Conservation (phyloP, 208 protist species). For the Trypanosoma melophagium region DNA sequence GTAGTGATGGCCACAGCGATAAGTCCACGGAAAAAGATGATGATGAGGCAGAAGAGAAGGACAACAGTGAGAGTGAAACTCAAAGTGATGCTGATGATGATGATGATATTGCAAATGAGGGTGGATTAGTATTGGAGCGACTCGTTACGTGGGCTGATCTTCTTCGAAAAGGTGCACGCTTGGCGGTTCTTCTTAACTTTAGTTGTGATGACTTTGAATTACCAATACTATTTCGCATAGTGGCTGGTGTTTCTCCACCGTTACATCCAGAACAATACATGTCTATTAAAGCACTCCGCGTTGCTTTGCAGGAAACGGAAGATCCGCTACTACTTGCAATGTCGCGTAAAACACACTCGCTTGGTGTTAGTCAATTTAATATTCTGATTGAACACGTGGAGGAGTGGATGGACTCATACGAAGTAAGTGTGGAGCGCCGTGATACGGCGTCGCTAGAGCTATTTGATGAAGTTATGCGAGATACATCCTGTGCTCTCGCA, state of each 20-base stretch:
- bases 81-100: slow-evolving; percentile 11
- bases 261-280: slow-evolving; percentile 77
- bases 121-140: slow-evolving; percentile 30
- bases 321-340: slow-evolving; percentile 43
- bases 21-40: slow-evolving; percentile 20
- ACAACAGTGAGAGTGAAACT: not conserved
- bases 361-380: slow-evolving; percentile 39
- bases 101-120: slow-evolving; percentile 15
- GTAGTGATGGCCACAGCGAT: not conserved
- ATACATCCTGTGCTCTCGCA: slow-evolving; percentile 33
- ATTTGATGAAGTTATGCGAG: slow-evolving; percentile 34
- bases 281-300: slow-evolving; percentile 73
- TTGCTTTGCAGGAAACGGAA: slow-evolving; percentile 32
- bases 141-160: slow-evolving; percentile 43
- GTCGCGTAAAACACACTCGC: slow-evolving; percentile 55
- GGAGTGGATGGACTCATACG: slow-evolving; percentile 46
- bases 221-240: slow-evolving; percentile 37
- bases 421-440: slow-evolving; percentile 33
- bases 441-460: slow-evolving; percentile 42
- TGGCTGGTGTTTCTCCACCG: slow-evolving; percentile 54
- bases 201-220: slow-evolving; percentile 26
- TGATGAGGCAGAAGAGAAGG: not conserved
- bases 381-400: slow-evolving; percentile 38
- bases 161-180: slow-evolving; percentile 27
- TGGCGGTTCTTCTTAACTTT: slow-evolving; percentile 41